Conservation (phyloP, 345 rosid genomes). For the Geranium rotundifolium region DNA sequence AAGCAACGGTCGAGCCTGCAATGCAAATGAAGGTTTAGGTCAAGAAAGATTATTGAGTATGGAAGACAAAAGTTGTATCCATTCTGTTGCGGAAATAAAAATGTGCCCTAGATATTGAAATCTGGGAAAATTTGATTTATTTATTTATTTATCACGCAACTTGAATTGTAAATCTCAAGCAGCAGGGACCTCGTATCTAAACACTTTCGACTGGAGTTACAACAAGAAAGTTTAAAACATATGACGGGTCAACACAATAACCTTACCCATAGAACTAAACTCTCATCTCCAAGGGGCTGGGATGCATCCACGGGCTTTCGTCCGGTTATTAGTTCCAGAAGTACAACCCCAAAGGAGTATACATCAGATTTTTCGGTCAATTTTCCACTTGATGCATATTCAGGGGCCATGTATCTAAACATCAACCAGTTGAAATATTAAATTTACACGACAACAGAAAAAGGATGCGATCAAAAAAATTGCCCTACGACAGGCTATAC, state of each 20-base stretch:
- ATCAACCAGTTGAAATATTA: not conserved
- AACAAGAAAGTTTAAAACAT: not conserved
- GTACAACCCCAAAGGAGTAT: slow-evolving; percentile 86
- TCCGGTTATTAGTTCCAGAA: slow-evolving; percentile 92
- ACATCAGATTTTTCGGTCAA: slow-evolving; percentile 94
- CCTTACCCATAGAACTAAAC: slow-evolving; percentile 94
- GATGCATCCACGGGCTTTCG: slow-evolving; percentile 86
- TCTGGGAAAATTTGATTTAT: too few relatives aligned
- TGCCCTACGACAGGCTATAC: not conserved
- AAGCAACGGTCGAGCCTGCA: slow-evolving; percentile 87
- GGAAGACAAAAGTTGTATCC: too few relatives aligned
- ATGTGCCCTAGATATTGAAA: too few relatives aligned
- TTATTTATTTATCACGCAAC: too few relatives aligned
- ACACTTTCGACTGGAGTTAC: too few relatives aligned
- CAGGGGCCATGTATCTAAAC: slow-evolving; percentile 92
- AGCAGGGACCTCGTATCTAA: too few relatives aligned
- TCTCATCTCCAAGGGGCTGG: slow-evolving; percentile 86
- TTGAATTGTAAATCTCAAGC: too few relatives aligned
- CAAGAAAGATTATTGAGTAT: too few relatives aligned
- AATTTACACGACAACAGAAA: not conserved
- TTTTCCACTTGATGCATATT: slow-evolving; percentile 95
- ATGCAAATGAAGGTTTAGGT: not conserved
- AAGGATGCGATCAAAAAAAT: not conserved
- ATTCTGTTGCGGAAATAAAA: too few relatives aligned
- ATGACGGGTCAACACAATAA: not conserved